These are phyloP conservation scores for Colletotrichum brevisporum DNA, from an alignment of 2,329 filamentous ascomycete genomes.

Conservation along the genomic window DNA sequence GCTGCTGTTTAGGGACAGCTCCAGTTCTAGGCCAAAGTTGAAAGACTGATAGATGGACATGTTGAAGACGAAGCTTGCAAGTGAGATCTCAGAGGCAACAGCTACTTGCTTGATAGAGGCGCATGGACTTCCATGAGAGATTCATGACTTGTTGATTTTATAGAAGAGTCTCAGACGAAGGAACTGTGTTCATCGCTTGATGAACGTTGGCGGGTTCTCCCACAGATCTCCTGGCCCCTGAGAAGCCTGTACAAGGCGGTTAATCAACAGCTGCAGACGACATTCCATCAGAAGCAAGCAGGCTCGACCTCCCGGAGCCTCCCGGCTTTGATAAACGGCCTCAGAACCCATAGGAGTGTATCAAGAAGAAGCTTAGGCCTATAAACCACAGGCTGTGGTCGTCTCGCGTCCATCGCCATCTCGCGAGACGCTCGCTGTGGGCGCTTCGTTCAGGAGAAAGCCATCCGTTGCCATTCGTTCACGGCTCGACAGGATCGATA, in stretches of 20 bases:
- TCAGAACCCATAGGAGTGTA: not conserved
- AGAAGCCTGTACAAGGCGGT: not conserved
- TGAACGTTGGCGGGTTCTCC: not conserved
- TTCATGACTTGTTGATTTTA: not conserved
- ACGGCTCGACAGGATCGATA: conserved; percentile 1
- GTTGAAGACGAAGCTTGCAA: not conserved
- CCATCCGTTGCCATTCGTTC: not conserved
- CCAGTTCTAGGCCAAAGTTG: conserved; percentile 55
- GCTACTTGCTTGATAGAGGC: not conserved
- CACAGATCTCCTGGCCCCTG: not conserved
- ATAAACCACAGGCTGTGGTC: not conserved
- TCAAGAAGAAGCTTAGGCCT: not conserved
- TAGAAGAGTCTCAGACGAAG: not conserved
- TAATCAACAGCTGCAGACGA: not conserved
- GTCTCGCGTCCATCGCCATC: not conserved
- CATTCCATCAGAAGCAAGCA: not conserved
- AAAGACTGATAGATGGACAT: conserved; percentile 29
- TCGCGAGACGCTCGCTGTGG: conserved; percentile 27
- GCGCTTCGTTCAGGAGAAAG: conserved; percentile 18
- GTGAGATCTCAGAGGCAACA: not conserved
- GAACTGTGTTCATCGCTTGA: not conserved
- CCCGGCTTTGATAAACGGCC: not conserved
- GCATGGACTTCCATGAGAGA: not conserved
- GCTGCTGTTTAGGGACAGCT: conserved; percentile 52
- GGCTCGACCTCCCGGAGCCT: not conserved